Base-by-base conservation (phyloP, 345 rosid species). In the Euphorbia tirucalli region DNA sequence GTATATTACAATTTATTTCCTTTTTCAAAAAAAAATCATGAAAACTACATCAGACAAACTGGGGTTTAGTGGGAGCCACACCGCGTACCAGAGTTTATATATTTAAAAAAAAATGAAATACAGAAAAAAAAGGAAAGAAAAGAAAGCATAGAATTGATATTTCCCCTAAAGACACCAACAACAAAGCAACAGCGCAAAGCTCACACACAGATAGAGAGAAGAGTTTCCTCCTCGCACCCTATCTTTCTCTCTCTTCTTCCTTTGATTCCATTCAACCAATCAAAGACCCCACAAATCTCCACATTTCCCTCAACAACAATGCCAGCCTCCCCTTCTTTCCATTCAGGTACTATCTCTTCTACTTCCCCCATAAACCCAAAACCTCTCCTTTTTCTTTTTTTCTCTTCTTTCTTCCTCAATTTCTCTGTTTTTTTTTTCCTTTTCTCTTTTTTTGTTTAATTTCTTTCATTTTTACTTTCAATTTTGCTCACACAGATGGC, bases 321-420 rank as follows among this genome's bases (percentile, higher is more conserved):
- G 97, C 94, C 97, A 73, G 88, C 97, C 75, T 87, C 97, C 22
- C 90, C 90, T 43, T 72, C 88, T 70, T 76, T 85, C 54, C 86
- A 78, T 70, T 87, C 92, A 76, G 97, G 97, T 89, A 80, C 74
- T 28, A 19, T 21, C 37, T 15, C 61, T 3, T 15, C 74, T 24
- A 11, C 24, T 54, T 16, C 52, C 0, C 27, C 64, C 32, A 18
- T 62, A 65, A 64, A 24, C 61, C 70, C 72, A 41, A 63, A 77
- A 68, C 28, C 66, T 8, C 67, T 24, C 5, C 68, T 60, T 61
- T 50, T 56, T 64, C 63, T 48, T 0, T 31, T 7, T 60, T 60
- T n/a, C 2, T 5, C 31, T 27, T 27, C 32, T 22, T 3, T 4
- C 16, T 19, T 18, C 31, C 41, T 19, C 55, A n/a, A n/a, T n/a